phyloP scores from a whole-genome alignment of 768 basidiomycete species.

The Russula virescens region DNA sequence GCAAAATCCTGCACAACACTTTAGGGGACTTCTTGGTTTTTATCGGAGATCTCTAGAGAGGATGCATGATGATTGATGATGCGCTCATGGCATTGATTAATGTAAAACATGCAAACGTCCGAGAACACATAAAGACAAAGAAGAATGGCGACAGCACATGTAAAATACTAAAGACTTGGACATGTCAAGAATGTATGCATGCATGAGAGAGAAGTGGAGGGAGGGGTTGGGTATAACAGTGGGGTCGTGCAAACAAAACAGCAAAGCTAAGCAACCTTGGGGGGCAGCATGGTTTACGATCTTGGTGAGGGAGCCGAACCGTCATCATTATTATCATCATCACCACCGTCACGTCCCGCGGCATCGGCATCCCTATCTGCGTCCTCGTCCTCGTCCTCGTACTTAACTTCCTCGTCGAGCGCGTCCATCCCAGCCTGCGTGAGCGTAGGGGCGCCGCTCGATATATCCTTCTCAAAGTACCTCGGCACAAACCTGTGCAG shows the following conservation, averaged over 20 bases:
- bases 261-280: background rate
- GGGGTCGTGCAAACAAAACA: too few relatives aligned
- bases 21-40: background rate
- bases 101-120: constrained; percentile 4
- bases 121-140: background rate
- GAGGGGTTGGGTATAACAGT: background rate
- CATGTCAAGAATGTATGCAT: constrained; percentile 3
- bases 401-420: constrained; percentile 62
- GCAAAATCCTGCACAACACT: too few relatives aligned
- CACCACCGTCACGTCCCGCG: background rate
- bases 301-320: background rate
- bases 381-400: constrained; percentile 26
- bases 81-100: background rate
- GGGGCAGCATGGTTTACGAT: background rate
- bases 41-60: background rate
- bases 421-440: constrained; percentile 65
- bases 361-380: constrained; percentile 14
- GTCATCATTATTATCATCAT: background rate
- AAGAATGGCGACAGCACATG: background rate
- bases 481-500: constrained; percentile 60
- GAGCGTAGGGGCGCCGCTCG: constrained; percentile 59
- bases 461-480: constrained; percentile 70
- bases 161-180: background rate
- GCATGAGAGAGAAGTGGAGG: too few relatives aligned
- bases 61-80: background rate